A percentile compares a stretch with the other conserved stretches of the same genome.
Evolutionary conservation across 2,329 filamentous ascomycete genomes (phyloP).

Genomic region (Penicillium italicum): DNA sequence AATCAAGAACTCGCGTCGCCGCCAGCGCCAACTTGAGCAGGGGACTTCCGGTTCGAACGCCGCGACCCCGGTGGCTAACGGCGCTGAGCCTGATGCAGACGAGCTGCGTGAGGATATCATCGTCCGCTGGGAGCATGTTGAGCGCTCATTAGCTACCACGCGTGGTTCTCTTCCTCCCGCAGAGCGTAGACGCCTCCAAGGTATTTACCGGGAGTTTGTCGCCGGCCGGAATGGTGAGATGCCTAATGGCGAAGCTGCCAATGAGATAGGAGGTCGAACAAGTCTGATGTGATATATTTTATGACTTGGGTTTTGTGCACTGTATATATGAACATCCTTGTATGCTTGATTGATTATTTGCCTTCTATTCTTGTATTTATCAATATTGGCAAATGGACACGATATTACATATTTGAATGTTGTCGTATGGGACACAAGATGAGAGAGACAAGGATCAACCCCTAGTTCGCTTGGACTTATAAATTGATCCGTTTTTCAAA

Average conservation of each 20-base stretch:
- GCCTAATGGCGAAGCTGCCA: slow-evolving; percentile 86
- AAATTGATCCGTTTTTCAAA: not conserved
- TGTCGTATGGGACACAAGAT: too few relatives aligned
- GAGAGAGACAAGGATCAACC: too few relatives aligned
- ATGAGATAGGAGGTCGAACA: slow-evolving; percentile 85
- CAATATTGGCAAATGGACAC: slow-evolving; percentile 1
- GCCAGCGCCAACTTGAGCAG: slow-evolving; percentile 54
- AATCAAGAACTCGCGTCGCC: slow-evolving; percentile 68
- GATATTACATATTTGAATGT: not conserved
- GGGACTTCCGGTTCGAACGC: slow-evolving; percentile 18
- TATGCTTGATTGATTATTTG: not conserved
- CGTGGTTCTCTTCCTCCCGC: slow-evolving; percentile 76
- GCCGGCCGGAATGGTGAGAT: slow-evolving; percentile 91
- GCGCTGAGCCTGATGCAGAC: slow-evolving; percentile 28
- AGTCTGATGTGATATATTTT: slow-evolving; percentile 72
- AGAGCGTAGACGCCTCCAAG: slow-evolving; percentile 68
- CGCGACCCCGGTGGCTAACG: slow-evolving; percentile 16
- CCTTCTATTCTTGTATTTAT: slow-evolving; percentile 8
- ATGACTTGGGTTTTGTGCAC: slow-evolving; percentile 8
- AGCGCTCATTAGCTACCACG: slow-evolving; percentile 71
- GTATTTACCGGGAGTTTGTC: slow-evolving; percentile 90
- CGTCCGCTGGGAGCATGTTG: slow-evolving; percentile 79
- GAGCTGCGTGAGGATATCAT: slow-evolving; percentile 63
- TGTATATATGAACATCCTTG: slow-evolving; percentile 19
- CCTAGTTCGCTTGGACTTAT: too few relatives aligned